A percentile compares a stretch with the other conserved stretches of the same genome.
Evolutionary conservation across 139 green algal species (phyloP).

Genomic region (Closterium sp.): DNA sequence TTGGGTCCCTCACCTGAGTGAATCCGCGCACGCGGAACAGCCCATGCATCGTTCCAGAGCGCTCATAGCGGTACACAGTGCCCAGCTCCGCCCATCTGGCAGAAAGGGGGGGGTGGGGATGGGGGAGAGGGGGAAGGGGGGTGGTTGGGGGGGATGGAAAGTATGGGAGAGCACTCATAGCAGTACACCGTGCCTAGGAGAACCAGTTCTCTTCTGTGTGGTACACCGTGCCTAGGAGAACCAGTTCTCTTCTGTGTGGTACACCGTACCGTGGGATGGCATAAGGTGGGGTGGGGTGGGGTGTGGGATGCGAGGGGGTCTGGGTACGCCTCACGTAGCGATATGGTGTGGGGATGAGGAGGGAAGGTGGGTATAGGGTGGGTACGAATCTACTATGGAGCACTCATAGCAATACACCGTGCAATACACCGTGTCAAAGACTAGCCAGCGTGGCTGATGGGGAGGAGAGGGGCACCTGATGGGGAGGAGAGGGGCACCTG

Average conservation of each 20-base stretch:
- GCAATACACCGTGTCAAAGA: too few species aligned
- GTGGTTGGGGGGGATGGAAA: conserved; percentile 76
- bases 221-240: too few species aligned
- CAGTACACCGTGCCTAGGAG: conserved; percentile 96
- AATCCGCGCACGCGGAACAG: conserved; percentile 97
- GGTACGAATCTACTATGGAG: too few species aligned
- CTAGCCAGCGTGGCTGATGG: conserved; percentile 64
- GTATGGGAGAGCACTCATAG: conserved; percentile 82
- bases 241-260: too few species aligned
- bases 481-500: conserved; percentile 33
- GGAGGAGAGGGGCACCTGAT: conserved; percentile 54
- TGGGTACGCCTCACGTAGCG: too few species aligned
- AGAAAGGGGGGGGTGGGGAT: too few species aligned
- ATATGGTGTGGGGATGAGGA: too few species aligned
- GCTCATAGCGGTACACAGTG: conserved; percentile 92
- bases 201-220: too few species aligned
- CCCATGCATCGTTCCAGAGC: conserved; percentile 90
- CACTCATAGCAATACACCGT: conserved; percentile 92
- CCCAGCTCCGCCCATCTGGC: conserved; percentile 86
- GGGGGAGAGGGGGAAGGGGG: neutral
- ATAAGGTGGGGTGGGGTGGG: too few species aligned
- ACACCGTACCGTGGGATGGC: too few species aligned
- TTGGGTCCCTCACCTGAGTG: conserved; percentile 71
- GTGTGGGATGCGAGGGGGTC: too few species aligned
- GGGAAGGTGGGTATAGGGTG: too few species aligned